Evolutionary conservation across 2,329 filamentous ascomycete species (phyloP), one percentile per base, ranked within the genome.

Genomic region (Alternaria conjuncta): DNA sequence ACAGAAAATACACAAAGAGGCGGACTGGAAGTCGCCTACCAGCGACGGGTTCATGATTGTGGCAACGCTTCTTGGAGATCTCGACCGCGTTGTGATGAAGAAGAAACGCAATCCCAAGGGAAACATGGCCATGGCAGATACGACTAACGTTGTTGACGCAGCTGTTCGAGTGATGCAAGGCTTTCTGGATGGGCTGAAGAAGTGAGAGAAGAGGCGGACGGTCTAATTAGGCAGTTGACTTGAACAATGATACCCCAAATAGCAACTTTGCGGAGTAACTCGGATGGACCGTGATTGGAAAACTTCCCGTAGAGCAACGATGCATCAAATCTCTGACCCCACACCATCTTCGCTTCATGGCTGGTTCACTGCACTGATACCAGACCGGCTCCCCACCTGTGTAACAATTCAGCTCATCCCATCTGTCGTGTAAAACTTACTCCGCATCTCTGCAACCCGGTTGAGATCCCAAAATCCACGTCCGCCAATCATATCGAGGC

Each of bases 351-450:
- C 11, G 13, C 32, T 36, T 36, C 30, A 36, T 41, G 30, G 20
- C 30, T 6, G 18, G 9, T 15, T 9, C 6, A 51, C 49, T 53
- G 20, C 30, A 41, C 5, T 11, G 20, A 15, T 15, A 25, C 1
- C 25, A 41, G 23, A 15, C 30, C 60, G 60, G 60, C 56, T 63
- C 60, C 60, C 60, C 60, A 32, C 60, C 26, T 50, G 49, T 55
- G 23, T 45, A 45, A 50, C 25, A 41, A 60, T 3, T 18, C 49
- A 55, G 30, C 49, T 26, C 23, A 43, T 32, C 20, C 25, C 15
- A 25, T 47, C 26, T 50, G 36, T 36, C 15, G 56, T 63, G 56
- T 55, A 55, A 63, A 51, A 12, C 32, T 63, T 41, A 50, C 25
- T 20, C 5, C n/a, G 25, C 44, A 32, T 50, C 20, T 36, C 46